These are phyloP conservation scores for Leishmania aethiopica DNA, from an alignment of 208 protist species.

Conservation along the genomic window DNA sequence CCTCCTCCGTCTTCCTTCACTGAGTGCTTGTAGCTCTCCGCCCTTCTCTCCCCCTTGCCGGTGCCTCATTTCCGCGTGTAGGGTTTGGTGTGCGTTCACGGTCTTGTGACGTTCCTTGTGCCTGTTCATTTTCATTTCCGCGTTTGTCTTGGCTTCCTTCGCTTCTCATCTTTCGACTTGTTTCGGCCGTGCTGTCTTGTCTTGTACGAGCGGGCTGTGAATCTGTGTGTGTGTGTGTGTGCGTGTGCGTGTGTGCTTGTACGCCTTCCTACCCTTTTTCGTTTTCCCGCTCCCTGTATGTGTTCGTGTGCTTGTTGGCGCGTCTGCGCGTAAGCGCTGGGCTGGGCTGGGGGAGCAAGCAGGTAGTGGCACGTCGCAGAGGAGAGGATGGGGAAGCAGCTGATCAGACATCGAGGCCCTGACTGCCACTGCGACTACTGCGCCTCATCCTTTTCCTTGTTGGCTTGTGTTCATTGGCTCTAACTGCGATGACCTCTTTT, in stretches of 20 bases:
- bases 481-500: too few species aligned
- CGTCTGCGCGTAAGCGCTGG: neutral
- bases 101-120: neutral
- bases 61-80: neutral
- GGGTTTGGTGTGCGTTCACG: neutral
- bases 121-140: slow-evolving; percentile 12
- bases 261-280: neutral
- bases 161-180: slow-evolving; percentile 15
- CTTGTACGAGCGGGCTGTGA: neutral
- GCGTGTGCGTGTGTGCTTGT: neutral
- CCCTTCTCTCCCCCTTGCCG: neutral
- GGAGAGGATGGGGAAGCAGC: neutral
- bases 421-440: neutral
- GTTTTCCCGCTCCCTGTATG: neutral
- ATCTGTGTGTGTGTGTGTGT: neutral
- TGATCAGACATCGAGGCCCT: neutral
- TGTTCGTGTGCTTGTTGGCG: neutral
- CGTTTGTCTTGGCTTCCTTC: neutral
- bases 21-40: neutral
- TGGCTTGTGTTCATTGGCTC: neutral
- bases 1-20: neutral
- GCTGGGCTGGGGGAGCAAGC: neutral
- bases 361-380: neutral
- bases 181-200: neutral
- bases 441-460: neutral